phyloP scores from a whole-genome alignment of 2,329 filamentous ascomycete genomes.

The Didymella pomorum region DNA sequence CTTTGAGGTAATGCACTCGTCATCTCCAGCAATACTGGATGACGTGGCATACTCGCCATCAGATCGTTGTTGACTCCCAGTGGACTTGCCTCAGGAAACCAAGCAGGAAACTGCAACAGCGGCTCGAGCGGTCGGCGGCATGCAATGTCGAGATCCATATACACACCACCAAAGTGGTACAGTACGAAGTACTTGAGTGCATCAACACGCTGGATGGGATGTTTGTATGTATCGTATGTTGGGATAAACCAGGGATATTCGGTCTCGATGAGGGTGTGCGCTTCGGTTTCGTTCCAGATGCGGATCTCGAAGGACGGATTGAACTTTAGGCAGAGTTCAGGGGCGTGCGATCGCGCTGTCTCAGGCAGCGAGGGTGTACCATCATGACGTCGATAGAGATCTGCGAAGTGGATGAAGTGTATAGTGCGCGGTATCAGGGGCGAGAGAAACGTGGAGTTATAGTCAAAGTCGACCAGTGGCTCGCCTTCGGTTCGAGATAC shows the following conservation, averaged over 20 bases:
- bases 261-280: slow-evolving; percentile 23
- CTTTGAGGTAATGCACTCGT: slow-evolving; percentile 16
- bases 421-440: slow-evolving; percentile 23
- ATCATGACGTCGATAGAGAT: slow-evolving; percentile 24
- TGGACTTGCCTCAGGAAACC: slow-evolving; percentile 32
- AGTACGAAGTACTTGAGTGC: slow-evolving; percentile 38
- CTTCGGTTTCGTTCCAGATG: slow-evolving; percentile 31
- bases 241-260: slow-evolving; percentile 33
- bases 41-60: slow-evolving; percentile 30
- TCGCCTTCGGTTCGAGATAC: slow-evolving; percentile 13
- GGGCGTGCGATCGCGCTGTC: slow-evolving; percentile 24
- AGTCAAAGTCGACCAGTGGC: slow-evolving; percentile 22
- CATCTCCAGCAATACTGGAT: slow-evolving; percentile 35
- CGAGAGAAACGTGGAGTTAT: slow-evolving; percentile 13
- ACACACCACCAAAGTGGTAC: slow-evolving; percentile 36
- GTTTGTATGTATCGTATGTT: slow-evolving; percentile 33
- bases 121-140: slow-evolving; percentile 32
- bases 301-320: slow-evolving; percentile 30
- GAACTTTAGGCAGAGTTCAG: slow-evolving; percentile 27
- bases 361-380: slow-evolving; percentile 7
- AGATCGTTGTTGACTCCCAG: slow-evolving; percentile 36
- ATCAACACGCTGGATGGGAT: slow-evolving; percentile 40
- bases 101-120: slow-evolving; percentile 27
- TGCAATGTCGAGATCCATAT: slow-evolving; percentile 39
- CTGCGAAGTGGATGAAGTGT: slow-evolving; percentile 30